Percentiles rank a stretch among this genome's conserved stretches.
These are phyloP conservation scores for Pestalotiopsis fici DNA, from an alignment of 2,329 filamentous ascomycete species.

Conservation along the genomic window DNA sequence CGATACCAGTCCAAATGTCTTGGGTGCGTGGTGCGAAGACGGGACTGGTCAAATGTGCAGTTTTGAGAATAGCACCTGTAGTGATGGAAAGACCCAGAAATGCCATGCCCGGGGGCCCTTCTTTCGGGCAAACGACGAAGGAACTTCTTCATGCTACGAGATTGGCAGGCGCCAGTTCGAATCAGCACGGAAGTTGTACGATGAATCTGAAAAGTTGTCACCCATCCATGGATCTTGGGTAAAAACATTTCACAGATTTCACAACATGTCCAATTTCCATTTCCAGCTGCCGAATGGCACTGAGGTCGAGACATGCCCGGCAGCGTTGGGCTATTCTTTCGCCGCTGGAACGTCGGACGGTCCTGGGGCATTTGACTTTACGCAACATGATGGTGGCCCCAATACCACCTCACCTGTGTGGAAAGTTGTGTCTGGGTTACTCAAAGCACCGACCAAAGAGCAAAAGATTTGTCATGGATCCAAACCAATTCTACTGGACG, in stretches of 20 bases:
- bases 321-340: conserved; percentile 88
- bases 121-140: conserved; percentile 68
- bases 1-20: conserved; percentile 85
- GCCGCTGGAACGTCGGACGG: conserved; percentile 92
- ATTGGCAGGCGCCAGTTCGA: conserved; percentile 73
- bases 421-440: conserved; percentile 70
- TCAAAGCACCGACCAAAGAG: conserved; percentile 69
- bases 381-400: conserved; percentile 78
- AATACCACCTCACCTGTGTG: conserved; percentile 71
- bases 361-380: conserved; percentile 90
- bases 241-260: conserved; percentile 82
- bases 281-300: conserved; percentile 76
- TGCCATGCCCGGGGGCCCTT: conserved; percentile 76
- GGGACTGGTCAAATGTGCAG: conserved; percentile 71
- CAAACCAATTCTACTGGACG: conserved; percentile 86
- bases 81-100: conserved; percentile 65
- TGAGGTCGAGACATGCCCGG: conserved; percentile 74
- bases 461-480: conserved; percentile 77
- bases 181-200: conserved; percentile 43
- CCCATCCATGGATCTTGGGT: conserved; percentile 66
- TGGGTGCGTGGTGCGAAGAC: conserved; percentile 89
- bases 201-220: conserved; percentile 45
- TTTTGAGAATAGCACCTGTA: conserved; percentile 82
- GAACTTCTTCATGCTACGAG: conserved; percentile 73
- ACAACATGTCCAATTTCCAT: conserved; percentile 75